phyloP scores from a whole-genome alignment of 768 basidiomycete species.

The Russula lepida region DNA sequence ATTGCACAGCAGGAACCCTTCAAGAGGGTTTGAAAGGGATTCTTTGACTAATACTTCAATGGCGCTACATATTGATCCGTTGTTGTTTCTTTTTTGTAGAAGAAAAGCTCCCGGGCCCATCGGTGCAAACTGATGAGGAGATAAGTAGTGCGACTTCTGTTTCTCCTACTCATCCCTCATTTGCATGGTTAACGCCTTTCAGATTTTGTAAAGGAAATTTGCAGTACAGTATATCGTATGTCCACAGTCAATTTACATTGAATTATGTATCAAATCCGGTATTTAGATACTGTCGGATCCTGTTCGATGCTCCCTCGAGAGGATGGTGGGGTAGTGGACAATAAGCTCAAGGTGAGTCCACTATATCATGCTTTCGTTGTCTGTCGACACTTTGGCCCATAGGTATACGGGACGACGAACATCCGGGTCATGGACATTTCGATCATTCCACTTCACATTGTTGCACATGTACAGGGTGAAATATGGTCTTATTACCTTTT shows the following conservation, averaged over 20 bases:
- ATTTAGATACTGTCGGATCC: neutral
- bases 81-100: slow-evolving; percentile 1
- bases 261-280: too few relatives aligned
- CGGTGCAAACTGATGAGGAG: slow-evolving; percentile 13
- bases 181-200: neutral
- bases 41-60: neutral
- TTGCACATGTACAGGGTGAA: slow-evolving; percentile 22
- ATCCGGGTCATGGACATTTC: slow-evolving; percentile 27
- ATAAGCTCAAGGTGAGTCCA: slow-evolving; percentile 12
- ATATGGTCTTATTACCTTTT: too few relatives aligned
- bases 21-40: slow-evolving; percentile 14
- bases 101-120: slow-evolving; percentile 8
- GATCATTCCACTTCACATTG: slow-evolving; percentile 26
- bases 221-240: neutral
- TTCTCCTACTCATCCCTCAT: neutral
- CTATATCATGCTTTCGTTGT: neutral
- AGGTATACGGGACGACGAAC: slow-evolving; percentile 28
- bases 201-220: neutral
- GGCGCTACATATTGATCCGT: neutral
- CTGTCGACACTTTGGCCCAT: neutral
- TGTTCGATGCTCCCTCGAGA: slow-evolving; percentile 19
- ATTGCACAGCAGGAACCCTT: slow-evolving; percentile 20
- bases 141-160: neutral
- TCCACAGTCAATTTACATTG: too few relatives aligned
- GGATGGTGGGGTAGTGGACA: slow-evolving; percentile 18